Base-by-base conservation (phyloP, 768 basidiomycete species). In the Suillus spraguei region DNA sequence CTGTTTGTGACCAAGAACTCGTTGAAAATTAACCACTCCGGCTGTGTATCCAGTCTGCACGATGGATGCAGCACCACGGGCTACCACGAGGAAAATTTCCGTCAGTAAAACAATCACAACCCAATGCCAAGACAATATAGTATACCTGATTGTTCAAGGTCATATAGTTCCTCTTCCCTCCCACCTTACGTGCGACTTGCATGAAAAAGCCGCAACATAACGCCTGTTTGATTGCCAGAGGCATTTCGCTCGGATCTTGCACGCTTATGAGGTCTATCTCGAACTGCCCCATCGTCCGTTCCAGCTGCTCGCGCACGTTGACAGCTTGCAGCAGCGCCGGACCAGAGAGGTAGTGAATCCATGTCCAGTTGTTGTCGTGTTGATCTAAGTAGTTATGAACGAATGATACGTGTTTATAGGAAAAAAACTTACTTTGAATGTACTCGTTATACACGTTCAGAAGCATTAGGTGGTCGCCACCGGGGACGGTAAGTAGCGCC, bases 371-470 rank as follows among this genome's bases (percentile, higher is more conserved):
- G 68, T 85, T 89, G 70, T 96, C 92, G 58, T 85, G 75, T 64
- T 82, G 82, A 72, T 95, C 92, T 92, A 69, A 8, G 36, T n/a
- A n/a, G 8, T 22, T 24, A 35, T 62, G 8, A 24, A 42, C 28
- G 61, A 59, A 24, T 55, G 22, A 33, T 28, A 22, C 66, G 32
- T 24, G 42, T 49, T 22, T 22, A 46, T 46, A 36, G 16, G 24
- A 4, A 62, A 14, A 65, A 5, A 32, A 75, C 88, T 63, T 73
- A 95, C 94, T 95, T 54, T 85, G 82, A 68, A 86, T 84, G 76
- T 97, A 98, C 68, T 92, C 87, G 74, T 98, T 97, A 76, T 94
- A 99, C 5, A 99, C 94, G 72, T 99, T 99, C 42, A 99, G 82
- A 38, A 99, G 77, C 1, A 94, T 97, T 44, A 99, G 77, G 74